Percentiles rank a stretch among this genome's conserved stretches.
These are phyloP conservation scores for Eimeria acervulina DNA, from an alignment of 169 alveolate species.

Conservation along the genomic window DNA sequence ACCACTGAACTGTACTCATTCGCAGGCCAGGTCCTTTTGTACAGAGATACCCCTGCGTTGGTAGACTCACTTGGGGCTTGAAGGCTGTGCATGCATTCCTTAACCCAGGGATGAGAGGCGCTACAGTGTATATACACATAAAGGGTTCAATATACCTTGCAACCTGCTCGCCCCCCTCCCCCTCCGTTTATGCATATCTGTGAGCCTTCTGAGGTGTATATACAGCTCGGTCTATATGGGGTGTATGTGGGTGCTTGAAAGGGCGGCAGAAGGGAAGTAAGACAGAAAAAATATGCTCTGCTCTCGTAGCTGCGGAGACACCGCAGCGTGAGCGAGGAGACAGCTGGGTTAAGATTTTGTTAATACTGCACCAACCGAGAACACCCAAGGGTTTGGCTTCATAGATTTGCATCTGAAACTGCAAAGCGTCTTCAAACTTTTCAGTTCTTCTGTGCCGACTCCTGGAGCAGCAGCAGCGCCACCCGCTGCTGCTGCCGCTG, in stretches of 20 bases:
- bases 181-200: neutral
- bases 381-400: neutral
- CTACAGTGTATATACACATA: neutral
- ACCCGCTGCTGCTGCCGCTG: neutral
- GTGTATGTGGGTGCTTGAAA: neutral
- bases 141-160: neutral
- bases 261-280: neutral
- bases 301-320: neutral
- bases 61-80: neutral
- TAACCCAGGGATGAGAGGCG: neutral
- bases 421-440: neutral
- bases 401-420: neutral
- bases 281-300: neutral
- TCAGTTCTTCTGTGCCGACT: neutral
- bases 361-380: neutral
- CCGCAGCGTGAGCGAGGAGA: neutral
- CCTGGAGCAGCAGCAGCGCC: conserved; percentile 4
- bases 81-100: neutral
- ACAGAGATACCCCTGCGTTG: neutral
- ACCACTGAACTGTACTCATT: neutral
- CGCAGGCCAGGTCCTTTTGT: neutral
- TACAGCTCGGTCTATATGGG: neutral
- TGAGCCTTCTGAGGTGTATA: neutral
- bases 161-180: neutral
- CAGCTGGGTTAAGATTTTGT: neutral